Evolutionary conservation across 2,329 filamentous ascomycete genomes (phyloP), one percentile per base, ranked within the genome.

Genomic region (Hirsutella minnesotensis): DNA sequence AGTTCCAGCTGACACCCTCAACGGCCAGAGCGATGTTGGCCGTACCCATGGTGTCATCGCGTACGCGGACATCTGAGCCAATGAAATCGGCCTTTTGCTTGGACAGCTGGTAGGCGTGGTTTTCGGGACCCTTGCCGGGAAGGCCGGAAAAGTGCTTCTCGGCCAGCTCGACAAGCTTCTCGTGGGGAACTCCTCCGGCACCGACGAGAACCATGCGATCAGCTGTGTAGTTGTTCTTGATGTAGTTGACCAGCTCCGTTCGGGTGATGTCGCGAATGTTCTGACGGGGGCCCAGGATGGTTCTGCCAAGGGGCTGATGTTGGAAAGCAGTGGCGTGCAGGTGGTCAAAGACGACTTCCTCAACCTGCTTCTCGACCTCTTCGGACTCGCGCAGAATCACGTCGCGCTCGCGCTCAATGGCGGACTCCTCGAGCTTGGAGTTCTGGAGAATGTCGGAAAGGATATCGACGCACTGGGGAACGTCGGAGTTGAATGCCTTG

Each of bases 301-400:
- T 98, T 64, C 92, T 89, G 67, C 92, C 92, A 47, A 98, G 81
- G 49, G 92, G 84, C 74, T 98, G 92, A 64, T 82, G 77, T 74
- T 95, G 89, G 81, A 86, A 98, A 58, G 92, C 94, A 56, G 92
- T 98, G 60, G 92, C 90, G 70, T 98, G 92, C 46, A 98, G 77
- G 70, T 98, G 92, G 72, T 98, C 92, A 61, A 98, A 98, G 47
- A 98, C 94, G 54, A 98, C 92, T 72, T 98, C 92, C 74, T 98
- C 94, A 46, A 96, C 75, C 74, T 96, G 90, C 80, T 98, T 98
- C 79, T 98, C 92, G 54, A 98, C 94, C 76, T 98, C 92, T 72
- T 98, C 92, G 58, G 94, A 92, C 71, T 98, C 92, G 60, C 92
- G 84, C 58, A 98, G 81, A 64, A 98, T 98, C 61, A 98, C 94